Base-by-base conservation (phyloP, 2,329 filamentous ascomycete genomes). In the Aspergillus unguis region DNA sequence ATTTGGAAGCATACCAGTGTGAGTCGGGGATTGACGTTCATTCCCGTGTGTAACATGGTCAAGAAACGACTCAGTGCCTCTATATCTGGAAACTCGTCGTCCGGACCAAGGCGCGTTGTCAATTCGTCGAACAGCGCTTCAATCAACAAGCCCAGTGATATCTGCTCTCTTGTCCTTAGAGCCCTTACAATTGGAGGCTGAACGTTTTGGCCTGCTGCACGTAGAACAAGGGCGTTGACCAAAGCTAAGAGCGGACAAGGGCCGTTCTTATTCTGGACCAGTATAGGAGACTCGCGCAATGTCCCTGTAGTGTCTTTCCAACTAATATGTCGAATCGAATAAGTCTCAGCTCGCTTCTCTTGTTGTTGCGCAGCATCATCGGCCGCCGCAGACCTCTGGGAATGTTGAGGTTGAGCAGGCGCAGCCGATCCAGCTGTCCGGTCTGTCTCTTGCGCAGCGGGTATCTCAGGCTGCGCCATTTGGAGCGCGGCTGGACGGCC, bases 21-120 rank as follows among this genome's bases (percentile, higher is more conserved):
- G 58, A 96, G 94, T 23, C 88, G 84, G 2, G 94, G 94, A 59
- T 99, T 99, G 52, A 97, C 92, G 64, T 97, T 99, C 89, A 99
- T 96, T 35, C 94, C 94, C 0, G 92, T 97, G 62, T 96, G 90
- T 2, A 99, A 76, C 41, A 90, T 88, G 52, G 94, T 83, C 2
- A 99, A 77, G 65, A 99, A 99, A 5, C 81, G 80, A 68, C 96
- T 95, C 1, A 99, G 78, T 54, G 96, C 92, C 33, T 86, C 82
- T 7, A 97, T 87, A 67, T 97, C 94, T 0, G 92, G 92, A 26
- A 97, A 73, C 11, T 84, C 77, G 32, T 85, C 82, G 44, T 83
- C 82, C 0, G 83, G 85, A 47, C 87, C 78, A 48, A 87, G 75
- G 6, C 84, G 84, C 2, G 90, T 92, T 77, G 95, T 92, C 25